phyloP scores from a whole-genome alignment of 371 early-diverging fungal species.

The Zychaea mexicana region DNA sequence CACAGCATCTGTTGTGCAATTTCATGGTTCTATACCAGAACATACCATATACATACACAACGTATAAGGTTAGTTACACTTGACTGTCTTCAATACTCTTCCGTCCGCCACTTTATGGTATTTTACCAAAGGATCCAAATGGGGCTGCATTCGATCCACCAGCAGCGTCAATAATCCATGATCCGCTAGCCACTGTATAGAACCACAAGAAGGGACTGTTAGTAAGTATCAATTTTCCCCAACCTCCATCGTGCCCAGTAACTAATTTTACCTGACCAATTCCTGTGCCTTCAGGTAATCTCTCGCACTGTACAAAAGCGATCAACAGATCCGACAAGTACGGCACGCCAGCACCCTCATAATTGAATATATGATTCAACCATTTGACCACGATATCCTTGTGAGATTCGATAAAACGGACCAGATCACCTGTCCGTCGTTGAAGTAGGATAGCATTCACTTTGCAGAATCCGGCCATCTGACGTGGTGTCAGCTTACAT shows the following conservation, averaged over 20 bases:
- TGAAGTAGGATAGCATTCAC: conserved; percentile 18
- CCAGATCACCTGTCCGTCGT: conserved; percentile 21
- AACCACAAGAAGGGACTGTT: not conserved
- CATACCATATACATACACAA: not conserved
- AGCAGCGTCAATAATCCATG: conserved; percentile 17
- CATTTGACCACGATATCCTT: conserved; percentile 19
- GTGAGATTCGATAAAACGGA: conserved; percentile 15
- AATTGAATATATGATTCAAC: conserved; percentile 22
- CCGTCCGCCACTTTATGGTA: too few relatives aligned
- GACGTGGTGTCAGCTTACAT: conserved; percentile 15
- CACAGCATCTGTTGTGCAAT: conserved; percentile 22
- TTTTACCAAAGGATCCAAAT: conserved; percentile 14
- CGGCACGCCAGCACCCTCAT: conserved; percentile 10
- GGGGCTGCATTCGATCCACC: conserved; percentile 19
- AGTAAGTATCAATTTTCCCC: not conserved
- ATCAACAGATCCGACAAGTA: conserved; percentile 21
- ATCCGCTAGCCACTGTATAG: conserved; percentile 20
- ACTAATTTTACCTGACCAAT: conserved; percentile 18
- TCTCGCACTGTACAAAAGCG: conserved; percentile 17
- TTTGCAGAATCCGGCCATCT: conserved; percentile 22
- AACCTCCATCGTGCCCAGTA: too few relatives aligned
- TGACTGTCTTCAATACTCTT: not conserved
- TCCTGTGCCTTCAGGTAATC: conserved; percentile 11
- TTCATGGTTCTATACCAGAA: conserved; percentile 9
- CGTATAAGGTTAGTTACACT: not conserved